Evolutionary conservation across 2,329 filamentous ascomycete species (phyloP).

Genomic region (Dactylonectria estremocensis): DNA sequence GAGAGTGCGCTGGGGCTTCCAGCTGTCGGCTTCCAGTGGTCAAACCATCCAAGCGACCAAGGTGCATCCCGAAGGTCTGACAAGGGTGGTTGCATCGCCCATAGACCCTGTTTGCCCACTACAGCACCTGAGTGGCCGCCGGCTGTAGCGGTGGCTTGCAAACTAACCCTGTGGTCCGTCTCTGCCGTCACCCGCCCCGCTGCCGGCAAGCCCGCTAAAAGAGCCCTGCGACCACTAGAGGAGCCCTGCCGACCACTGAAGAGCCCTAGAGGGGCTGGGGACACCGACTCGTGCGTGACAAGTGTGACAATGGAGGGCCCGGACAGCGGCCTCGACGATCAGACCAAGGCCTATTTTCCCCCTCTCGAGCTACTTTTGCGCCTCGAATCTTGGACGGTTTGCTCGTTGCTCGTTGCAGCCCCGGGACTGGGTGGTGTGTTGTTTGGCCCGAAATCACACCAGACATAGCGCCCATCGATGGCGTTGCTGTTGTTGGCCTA

Average conservation of each 20-base stretch:
- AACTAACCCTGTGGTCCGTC: neutral
- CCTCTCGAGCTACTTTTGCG: neutral
- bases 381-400: neutral
- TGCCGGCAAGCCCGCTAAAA: too few relatives aligned
- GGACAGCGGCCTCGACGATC: neutral
- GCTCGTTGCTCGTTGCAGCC: neutral
- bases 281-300: neutral
- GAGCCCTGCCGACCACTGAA: too few relatives aligned
- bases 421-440: constrained; percentile 18
- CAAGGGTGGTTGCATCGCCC: constrained; percentile 1
- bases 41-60: neutral
- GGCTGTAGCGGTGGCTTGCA: constrained; percentile 4
- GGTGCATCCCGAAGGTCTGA: neutral
- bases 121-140: neutral
- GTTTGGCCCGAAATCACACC: constrained; percentile 20
- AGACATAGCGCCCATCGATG: constrained; percentile 15
- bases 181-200: constrained; percentile 2
- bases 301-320: neutral
- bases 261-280: too few relatives aligned
- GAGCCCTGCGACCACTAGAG: neutral
- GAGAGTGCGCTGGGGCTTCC: neutral
- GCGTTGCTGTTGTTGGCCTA: neutral
- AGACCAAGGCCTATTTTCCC: neutral
- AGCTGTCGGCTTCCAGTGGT: neutral
- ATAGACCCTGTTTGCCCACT: neutral